Evolutionary conservation across 2,329 filamentous ascomycete genomes (phyloP), one percentile per base, ranked within the genome.

Genomic region (Monosporascus sp.): DNA sequence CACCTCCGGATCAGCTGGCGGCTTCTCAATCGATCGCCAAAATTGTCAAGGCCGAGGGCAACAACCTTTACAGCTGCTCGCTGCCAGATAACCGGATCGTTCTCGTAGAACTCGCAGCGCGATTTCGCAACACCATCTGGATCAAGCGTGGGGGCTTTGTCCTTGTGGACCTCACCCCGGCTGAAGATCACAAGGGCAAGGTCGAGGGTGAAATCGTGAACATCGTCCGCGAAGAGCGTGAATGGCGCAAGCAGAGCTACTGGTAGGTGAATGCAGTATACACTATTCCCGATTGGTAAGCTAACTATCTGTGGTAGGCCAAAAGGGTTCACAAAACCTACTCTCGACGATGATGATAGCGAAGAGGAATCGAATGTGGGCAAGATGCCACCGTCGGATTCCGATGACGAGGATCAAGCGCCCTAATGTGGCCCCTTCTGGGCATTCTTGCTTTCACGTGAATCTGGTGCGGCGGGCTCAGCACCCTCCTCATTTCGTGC

Each of bases 51-150:
- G 88, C 88, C 44, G 87, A 91, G 61, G 93, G 93, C 60, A 96
- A 96, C 74, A 95, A 89, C 70, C 78, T 96, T 43, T 97, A 96
- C 77, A 81, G 82, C 44, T 90, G 93, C 66, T 79, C 86, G 66
- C 75, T 92, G 31, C 85, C 92, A 24, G 78, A 79, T 62, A 80
- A 81, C 54, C 81, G 84, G 63, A 74, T 79, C 7, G 71, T 93
- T 40, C 75, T 95, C 19, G 86, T 91, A 22, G 91, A 97, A 75
- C 82, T 99, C 20, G 87, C 89, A 9, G 77, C 90, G 26, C 85
- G 86, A 41, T 97, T 97, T 68, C 88, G 93, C 56, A 94, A 90
- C 59, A 94, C 90, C 2, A 90, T 97, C 58, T 97, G 91, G 89
- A 88, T 97, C 69, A 92, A 89, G 71, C 85, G 91, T 19, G 89